Evolutionary conservation across 2,329 filamentous ascomycete genomes (phyloP).

Genomic region (Diaporthe sp.): DNA sequence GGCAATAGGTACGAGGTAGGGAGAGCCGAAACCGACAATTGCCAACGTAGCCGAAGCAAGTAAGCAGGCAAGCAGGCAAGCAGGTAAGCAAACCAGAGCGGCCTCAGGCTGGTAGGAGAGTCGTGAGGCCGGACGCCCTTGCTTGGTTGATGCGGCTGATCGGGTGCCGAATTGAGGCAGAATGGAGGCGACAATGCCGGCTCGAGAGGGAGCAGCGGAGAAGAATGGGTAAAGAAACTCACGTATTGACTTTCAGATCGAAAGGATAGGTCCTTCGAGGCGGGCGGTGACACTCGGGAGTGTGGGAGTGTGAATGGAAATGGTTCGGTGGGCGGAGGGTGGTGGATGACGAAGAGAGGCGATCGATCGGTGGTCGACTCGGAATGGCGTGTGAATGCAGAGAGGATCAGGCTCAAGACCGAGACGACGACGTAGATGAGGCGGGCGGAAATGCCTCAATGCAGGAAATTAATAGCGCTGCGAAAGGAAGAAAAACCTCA

Average conservation of each 20-base stretch:
- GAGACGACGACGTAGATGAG: neutral
- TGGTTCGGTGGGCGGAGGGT: slow-evolving; percentile 11
- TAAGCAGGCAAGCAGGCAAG: neutral
- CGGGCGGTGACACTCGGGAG: neutral
- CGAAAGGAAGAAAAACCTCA: slow-evolving; percentile 6
- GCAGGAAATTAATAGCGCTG: slow-evolving; percentile 13
- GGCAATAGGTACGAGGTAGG: neutral
- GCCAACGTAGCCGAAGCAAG: slow-evolving; percentile 21
- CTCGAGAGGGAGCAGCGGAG: too few relatives aligned
- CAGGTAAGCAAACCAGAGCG: neutral
- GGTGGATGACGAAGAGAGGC: slow-evolving; percentile 32
- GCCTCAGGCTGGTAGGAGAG: neutral
- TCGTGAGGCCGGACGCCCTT: slow-evolving; percentile 17
- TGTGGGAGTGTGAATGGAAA: neutral
- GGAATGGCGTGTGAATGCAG: slow-evolving; percentile 9
- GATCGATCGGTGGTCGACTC: slow-evolving; percentile 30
- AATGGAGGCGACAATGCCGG: neutral
- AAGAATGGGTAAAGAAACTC: neutral
- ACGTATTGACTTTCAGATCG: slow-evolving; percentile 34
- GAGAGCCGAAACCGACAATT: slow-evolving; percentile 12
- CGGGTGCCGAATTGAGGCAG: neutral
- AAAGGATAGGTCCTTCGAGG: neutral
- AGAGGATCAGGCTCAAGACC: neutral
- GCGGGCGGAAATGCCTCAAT: slow-evolving; percentile 27
- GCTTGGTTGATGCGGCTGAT: slow-evolving; percentile 11